These are phyloP conservation scores for Pleurotus sapidus DNA, from an alignment of 768 basidiomycete species.

Conservation along the genomic window DNA sequence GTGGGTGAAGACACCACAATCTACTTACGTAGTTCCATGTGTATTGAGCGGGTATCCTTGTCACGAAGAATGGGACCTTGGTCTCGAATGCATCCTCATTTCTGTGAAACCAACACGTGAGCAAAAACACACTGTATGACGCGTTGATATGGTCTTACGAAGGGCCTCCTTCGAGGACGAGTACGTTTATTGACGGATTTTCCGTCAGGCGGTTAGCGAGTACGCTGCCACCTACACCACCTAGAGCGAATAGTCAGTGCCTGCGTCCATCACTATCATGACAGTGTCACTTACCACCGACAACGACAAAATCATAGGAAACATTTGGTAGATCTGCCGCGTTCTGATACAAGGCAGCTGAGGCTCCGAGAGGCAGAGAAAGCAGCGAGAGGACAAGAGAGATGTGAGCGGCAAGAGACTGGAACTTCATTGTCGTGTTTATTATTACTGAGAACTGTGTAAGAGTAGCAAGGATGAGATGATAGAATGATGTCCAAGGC, in stretches of 20 bases:
- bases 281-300: conserved; percentile 5
- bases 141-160: background rate
- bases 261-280: fast-evolving
- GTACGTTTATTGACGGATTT: background rate
- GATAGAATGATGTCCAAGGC: too few species aligned
- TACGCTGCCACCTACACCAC: conserved; percentile 4
- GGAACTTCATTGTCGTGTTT: background rate
- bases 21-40: conserved; percentile 7
- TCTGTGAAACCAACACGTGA: background rate
- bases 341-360: background rate
- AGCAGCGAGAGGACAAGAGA: background rate
- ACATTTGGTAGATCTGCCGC: background rate
- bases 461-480: too few species aligned
- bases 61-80: conserved; percentile 8
- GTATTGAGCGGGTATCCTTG: background rate
- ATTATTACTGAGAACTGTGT: too few species aligned
- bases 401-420: background rate
- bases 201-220: conserved; percentile 7
- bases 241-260: background rate
- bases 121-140: too few species aligned
- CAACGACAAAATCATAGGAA: conserved; percentile 9
- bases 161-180: conserved; percentile 4
- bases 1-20: background rate
- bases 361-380: background rate
- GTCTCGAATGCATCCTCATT: background rate